A percentile compares a stretch with the other conserved stretches of the same genome.
Conservation (phyloP, 1,284 basidiomycete genomes). For the Earliella scabrosa region DNA sequence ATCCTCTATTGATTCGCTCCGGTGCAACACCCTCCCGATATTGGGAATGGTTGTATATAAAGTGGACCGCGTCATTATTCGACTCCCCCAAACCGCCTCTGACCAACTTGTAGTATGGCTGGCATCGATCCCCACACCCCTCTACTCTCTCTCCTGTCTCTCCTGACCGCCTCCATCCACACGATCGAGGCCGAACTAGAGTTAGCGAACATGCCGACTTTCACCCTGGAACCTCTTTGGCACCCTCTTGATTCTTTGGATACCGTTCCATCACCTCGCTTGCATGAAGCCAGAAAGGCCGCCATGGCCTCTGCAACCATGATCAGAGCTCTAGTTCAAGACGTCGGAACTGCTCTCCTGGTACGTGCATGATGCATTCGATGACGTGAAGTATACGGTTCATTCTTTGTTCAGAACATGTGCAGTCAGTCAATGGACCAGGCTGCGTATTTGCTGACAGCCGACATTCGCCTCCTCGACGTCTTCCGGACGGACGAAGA, state of each 20-base stretch:
- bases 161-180: neutral
- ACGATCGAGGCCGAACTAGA: neutral
- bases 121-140: conserved; percentile 64
- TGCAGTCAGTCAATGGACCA: neutral
- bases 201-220: neutral
- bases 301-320: conserved; percentile 1
- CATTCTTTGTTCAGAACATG: neutral
- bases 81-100: no score
- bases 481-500: neutral
- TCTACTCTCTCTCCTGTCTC: neutral
- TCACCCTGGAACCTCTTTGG: neutral
- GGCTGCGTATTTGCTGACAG: neutral
- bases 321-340: neutral
- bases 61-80: no score
- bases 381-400: no score
- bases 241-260: neutral
- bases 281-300: neutral
- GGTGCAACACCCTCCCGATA: no score
- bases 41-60: no score
- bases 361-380: no score
- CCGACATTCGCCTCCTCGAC: neutral
- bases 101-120: no score
- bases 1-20: no score
- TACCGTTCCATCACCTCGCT: neutral
- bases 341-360: neutral